A percentile compares a stretch with the other conserved stretches of the same genome.
Conservation (phyloP, 768 basidiomycete species). For the Boletus fagicola region DNA sequence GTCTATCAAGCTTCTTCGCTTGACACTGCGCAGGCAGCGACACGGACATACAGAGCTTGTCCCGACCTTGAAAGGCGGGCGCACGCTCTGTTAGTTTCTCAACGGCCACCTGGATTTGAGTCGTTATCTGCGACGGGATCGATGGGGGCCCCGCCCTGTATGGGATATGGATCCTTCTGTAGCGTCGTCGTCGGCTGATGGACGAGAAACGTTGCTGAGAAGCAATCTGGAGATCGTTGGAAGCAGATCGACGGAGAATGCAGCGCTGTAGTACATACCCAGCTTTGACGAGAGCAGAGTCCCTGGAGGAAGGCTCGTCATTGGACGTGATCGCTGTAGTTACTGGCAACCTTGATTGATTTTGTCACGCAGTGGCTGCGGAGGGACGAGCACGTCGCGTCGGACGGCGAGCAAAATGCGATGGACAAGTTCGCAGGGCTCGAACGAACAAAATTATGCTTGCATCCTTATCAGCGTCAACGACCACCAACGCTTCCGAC, state of each 20-base stretch:
- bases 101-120: conserved; percentile 23
- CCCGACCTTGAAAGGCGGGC: conserved; percentile 81
- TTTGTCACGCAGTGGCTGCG: too few species aligned
- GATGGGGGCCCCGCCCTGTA: conserved; percentile 17
- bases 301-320: conserved; percentile 34
- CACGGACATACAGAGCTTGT: conserved; percentile 70
- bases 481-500: conserved; percentile 6
- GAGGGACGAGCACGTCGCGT: neutral
- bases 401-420: conserved; percentile 10
- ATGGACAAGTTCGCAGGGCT: conserved; percentile 91
- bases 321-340: neutral
- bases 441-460: conserved; percentile 66
- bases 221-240: conserved; percentile 39
- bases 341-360: neutral
- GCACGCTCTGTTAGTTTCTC: conserved; percentile 70
- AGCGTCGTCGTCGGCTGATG: conserved; percentile 52
- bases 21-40: neutral
- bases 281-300: conserved; percentile 53
- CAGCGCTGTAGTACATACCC: conserved; percentile 37
- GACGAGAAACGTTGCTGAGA: conserved; percentile 27
- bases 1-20: neutral
- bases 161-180: conserved; percentile 58
- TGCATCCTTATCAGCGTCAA: conserved; percentile 32
- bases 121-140: conserved; percentile 36
- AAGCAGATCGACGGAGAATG: neutral